These are phyloP conservation scores for Hypoxylon lienhwacheense DNA, from an alignment of 495 filamentous ascomycete genomes.

Conservation along the genomic window DNA sequence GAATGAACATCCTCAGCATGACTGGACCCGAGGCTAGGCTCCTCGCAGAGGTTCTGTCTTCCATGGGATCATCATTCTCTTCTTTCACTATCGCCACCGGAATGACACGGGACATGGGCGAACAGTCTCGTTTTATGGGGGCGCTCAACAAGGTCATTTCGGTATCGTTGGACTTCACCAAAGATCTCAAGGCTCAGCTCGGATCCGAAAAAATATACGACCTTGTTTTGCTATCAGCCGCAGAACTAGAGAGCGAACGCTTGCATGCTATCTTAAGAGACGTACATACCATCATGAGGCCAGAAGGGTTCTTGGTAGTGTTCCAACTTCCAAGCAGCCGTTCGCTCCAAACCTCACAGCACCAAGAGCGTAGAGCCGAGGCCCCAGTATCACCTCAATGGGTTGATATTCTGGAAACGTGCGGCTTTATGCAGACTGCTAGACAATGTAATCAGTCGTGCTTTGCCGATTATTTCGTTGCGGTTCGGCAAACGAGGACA, in stretches of 20 bases:
- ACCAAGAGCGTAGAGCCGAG: neutral
- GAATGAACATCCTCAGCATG: constrained; percentile 47
- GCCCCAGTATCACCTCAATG: constrained; percentile 37
- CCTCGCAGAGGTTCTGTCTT: constrained; percentile 37
- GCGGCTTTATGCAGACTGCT: constrained; percentile 37
- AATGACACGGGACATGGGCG: constrained; percentile 20
- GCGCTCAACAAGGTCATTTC: constrained; percentile 29
- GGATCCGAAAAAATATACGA: constrained; percentile 32
- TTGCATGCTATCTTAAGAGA: constrained; percentile 13
- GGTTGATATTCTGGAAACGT: constrained; percentile 41
- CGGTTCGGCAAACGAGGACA: constrained; percentile 42
- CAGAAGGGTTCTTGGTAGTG: constrained; percentile 47
- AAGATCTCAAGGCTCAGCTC: constrained; percentile 19
- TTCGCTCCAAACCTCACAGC: constrained; percentile 17
- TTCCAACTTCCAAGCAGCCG: constrained; percentile 27
- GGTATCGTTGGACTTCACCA: constrained; percentile 34
- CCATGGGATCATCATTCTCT: constrained; percentile 40
- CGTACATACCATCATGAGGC: constrained; percentile 41
- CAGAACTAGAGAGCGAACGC: constrained; percentile 32
- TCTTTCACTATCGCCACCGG: constrained; percentile 35
- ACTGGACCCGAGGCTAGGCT: constrained; percentile 36
- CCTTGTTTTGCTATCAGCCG: constrained; percentile 43
- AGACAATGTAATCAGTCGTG: constrained; percentile 37
- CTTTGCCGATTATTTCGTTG: constrained; percentile 38
- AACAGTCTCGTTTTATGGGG: constrained; percentile 3